These are phyloP conservation scores for Pestalotiopsis sp. DNA, from an alignment of 2,329 filamentous ascomycete genomes.

Conservation along the genomic window DNA sequence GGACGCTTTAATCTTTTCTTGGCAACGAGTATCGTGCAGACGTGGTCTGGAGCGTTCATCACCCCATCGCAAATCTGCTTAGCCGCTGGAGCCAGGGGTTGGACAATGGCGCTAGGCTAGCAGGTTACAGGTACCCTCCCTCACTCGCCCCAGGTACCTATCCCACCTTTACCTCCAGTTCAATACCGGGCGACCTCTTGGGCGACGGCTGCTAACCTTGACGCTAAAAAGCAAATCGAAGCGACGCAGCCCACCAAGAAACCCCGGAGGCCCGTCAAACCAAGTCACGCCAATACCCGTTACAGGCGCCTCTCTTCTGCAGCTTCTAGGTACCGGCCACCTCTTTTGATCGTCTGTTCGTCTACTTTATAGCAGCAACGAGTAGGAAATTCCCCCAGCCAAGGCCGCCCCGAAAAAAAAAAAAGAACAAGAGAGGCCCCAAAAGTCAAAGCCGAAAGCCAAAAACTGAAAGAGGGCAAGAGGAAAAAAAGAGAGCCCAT, in stretches of 20 bases:
- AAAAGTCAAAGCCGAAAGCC: neutral
- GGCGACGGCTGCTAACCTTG: neutral
- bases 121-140: neutral
- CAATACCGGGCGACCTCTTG: too few species aligned
- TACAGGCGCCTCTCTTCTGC: neutral
- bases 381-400: neutral
- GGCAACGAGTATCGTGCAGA: neutral
- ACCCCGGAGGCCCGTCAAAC: neutral
- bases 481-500: neutral
- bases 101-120: neutral
- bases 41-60: constrained; percentile 6
- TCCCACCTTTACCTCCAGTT: too few species aligned
- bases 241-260: neutral
- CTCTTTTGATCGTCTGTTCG: neutral
- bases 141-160: neutral
- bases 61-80: constrained; percentile 1
- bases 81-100: constrained; percentile 4
- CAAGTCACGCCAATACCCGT: neutral
- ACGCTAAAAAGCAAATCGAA: neutral
- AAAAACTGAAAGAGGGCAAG: neutral
- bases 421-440: neutral
- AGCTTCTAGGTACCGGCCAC: neutral
- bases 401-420: neutral
- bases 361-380: neutral
- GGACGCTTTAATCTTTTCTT: neutral